A percentile compares a stretch with the other conserved stretches of the same genome.
Conservation (phyloP, 169 alveolate species). For the Amoebophrya sp. region DNA sequence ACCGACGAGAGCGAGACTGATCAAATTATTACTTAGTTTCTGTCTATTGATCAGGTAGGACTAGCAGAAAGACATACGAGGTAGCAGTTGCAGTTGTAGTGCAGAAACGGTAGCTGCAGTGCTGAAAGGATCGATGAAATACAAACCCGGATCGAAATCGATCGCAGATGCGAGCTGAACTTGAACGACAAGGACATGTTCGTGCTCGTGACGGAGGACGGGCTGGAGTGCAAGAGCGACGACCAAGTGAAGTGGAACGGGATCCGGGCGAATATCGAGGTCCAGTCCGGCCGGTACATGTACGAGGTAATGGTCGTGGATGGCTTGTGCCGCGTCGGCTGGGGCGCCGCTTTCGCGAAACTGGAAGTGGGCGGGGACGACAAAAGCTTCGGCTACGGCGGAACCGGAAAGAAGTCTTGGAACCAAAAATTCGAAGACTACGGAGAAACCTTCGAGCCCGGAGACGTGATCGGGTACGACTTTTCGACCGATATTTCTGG, state of each 20-base stretch:
- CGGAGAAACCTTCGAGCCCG: conserved; percentile 24
- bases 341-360: conserved; percentile 7
- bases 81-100: too few species aligned
- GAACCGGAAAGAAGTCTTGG: conserved; percentile 45
- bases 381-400: conserved; percentile 36
- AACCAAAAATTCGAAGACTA: conserved; percentile 33
- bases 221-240: conserved; percentile 31
- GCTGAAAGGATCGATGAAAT: too few species aligned
- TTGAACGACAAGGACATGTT: conserved; percentile 34
- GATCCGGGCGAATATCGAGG: conserved; percentile 22
- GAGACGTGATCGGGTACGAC: conserved; percentile 15
- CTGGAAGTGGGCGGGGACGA: conserved; percentile 25
- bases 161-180: conserved; percentile 24
- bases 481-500: too few species aligned
- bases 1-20: neutral
- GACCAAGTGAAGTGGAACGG: conserved; percentile 33
- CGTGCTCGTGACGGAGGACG: conserved; percentile 35
- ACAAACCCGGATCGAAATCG: too few species aligned
- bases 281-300: conserved; percentile 27
- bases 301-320: conserved; percentile 4
- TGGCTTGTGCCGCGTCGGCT: conserved; percentile 27
- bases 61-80: neutral
- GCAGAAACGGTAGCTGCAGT: neutral
- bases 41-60: too few species aligned
- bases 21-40: neutral